Evolutionary conservation across 1,139 yeast genomes (phyloP), one percentile per base, ranked within the genome.

Genomic region (Taphrina wiesneri): DNA sequence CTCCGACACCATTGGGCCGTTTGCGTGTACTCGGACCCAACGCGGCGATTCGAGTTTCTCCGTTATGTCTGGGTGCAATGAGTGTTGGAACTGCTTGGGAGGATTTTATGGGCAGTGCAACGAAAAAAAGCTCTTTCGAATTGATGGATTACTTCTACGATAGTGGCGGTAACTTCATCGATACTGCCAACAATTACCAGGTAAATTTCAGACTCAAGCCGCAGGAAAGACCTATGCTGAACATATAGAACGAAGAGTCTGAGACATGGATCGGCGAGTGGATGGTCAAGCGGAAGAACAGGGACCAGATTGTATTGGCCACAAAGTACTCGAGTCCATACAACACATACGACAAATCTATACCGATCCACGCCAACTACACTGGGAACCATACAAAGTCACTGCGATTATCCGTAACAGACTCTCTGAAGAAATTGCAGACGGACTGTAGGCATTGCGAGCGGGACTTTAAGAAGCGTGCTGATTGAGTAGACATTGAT

Each of bases 31-130:
- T 71, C 23, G 68, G 74, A 2, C 71, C 72, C 9, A 67, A 70
- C 4, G 74, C 74, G 17, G 72, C 69, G 4, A 70, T 72, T n/a
- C 67, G 71, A 28, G 74, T 72, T 17, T 71, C 73, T 2, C 74
- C 74, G 0, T 67, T 72, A 3, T 69, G 70, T 46, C 69, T 72
- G n/a, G 74, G 74, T 6, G 73, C 72, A 1, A 72, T 72, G 74
- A 69, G 67, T 26, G 63, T 73, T 28, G 75, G 75, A 1, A 71
- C 71, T 11, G 71, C 71, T 23, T 71, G 73, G 72, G 60, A 57
- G n/a, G 69, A 56, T 1, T 15, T 25, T 7, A 28, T 71, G 70
- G 73, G 74, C 46, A 65, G 67, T 7, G 66, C 70, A 67, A 57
- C 65, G 53, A 72, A 71, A 46, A 70, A 69, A 39, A 59, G 62